These are phyloP conservation scores for Fusarium mexicanum DNA, from an alignment of 2,329 filamentous ascomycete species.

Conservation along the genomic window DNA sequence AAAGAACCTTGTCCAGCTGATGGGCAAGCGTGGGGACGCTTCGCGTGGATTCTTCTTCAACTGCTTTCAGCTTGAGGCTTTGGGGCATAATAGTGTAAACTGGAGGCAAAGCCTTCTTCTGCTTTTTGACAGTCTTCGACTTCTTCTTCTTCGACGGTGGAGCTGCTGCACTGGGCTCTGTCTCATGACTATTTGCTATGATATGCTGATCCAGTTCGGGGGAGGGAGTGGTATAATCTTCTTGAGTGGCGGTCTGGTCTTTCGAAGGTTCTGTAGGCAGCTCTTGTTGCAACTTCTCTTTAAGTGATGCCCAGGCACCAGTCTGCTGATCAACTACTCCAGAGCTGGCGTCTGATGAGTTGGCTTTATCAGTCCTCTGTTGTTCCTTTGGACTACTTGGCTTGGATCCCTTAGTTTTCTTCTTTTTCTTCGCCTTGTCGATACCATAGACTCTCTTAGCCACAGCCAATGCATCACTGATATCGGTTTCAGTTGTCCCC, in stretches of 20 bases:
- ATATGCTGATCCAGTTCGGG: background rate
- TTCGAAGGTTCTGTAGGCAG: background rate
- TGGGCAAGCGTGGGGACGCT: conserved; percentile 72
- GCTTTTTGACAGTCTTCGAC: background rate
- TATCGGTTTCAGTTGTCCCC: conserved; percentile 13
- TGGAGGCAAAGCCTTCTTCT: conserved; percentile 17
- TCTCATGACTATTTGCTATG: background rate
- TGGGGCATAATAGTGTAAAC: conserved; percentile 45
- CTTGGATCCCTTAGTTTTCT: conserved; percentile 2
- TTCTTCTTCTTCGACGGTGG: background rate
- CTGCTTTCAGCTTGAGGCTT: conserved; percentile 42
- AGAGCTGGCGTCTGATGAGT: background rate
- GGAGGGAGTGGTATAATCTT: background rate
- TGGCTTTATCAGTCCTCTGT: background rate
- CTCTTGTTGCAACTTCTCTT: conserved; percentile 40
- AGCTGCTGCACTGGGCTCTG: background rate
- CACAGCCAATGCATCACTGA: conserved; percentile 36
- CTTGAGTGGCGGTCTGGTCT: background rate
- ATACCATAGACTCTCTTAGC: conserved; percentile 41
- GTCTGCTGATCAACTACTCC: background rate
- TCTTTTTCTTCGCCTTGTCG: background rate
- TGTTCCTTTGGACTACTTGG: background rate
- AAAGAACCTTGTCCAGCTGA: conserved; percentile 87
- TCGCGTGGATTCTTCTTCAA: conserved; percentile 47
- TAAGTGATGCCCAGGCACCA: conserved; percentile 45